phyloP scores from a whole-genome alignment of 306 rosid genomes.

The Leucaena leucocephala region DNA sequence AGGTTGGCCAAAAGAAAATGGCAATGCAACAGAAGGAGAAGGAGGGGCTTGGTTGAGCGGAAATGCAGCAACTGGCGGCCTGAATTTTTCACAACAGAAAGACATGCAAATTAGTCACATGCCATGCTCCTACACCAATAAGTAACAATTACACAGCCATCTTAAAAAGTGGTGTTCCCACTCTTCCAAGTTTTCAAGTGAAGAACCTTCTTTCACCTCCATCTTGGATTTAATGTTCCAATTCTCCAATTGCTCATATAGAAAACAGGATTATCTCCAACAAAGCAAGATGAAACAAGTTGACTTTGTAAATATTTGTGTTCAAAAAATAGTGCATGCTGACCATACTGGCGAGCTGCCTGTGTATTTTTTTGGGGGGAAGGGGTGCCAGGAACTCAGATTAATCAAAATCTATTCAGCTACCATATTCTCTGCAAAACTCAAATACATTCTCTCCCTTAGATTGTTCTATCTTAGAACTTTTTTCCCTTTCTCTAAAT shows the following conservation, averaged over 20 bases:
- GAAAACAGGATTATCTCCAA: neutral
- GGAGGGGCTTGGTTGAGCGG: slow-evolving; percentile 31
- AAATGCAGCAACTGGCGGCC: slow-evolving; percentile 22
- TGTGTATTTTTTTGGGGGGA: neutral
- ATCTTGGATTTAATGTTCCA: neutral
- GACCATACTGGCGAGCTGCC: neutral
- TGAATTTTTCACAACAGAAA: slow-evolving; percentile 35
- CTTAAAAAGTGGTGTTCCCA: neutral
- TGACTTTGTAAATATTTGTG: neutral
- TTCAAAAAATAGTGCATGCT: neutral
- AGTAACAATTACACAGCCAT: neutral
- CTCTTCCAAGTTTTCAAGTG: neutral
- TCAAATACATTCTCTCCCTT: neutral
- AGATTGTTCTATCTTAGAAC: neutral
- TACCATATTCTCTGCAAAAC: neutral
- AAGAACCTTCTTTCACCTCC: neutral
- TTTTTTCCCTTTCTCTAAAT: neutral
- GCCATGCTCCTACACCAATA: neutral
- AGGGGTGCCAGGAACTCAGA: neutral
- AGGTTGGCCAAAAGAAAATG: slow-evolving; percentile 1
- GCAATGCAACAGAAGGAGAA: neutral
- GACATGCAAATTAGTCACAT: slow-evolving; percentile 22
- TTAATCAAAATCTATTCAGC: too few relatives aligned
- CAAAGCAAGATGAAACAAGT: neutral
- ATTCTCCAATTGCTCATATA: neutral